A percentile compares a stretch with the other conserved stretches of the same genome.
Conservation (phyloP, 768 basidiomycete genomes). For the Lentinus tigrinus region DNA sequence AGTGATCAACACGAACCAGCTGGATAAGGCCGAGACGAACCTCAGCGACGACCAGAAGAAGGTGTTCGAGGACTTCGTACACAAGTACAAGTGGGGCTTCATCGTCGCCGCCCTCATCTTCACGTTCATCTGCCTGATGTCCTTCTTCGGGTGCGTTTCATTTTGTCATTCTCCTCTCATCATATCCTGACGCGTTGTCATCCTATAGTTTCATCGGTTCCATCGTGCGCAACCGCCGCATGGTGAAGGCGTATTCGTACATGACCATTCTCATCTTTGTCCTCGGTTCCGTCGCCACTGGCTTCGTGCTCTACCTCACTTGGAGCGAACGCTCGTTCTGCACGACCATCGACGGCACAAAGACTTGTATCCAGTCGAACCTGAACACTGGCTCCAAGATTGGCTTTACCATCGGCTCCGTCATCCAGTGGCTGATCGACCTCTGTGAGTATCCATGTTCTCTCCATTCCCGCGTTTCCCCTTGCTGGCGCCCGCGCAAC, state of each 20-base stretch:
- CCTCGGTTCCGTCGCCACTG: constrained; percentile 15
- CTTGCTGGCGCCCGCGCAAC: background rate
- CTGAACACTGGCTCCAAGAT: constrained; percentile 23
- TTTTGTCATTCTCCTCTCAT: background rate
- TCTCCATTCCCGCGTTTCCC: background rate
- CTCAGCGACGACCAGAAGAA: background rate
- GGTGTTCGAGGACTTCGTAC: constrained; percentile 1
- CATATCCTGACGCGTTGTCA: background rate
- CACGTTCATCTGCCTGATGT: constrained; percentile 24
- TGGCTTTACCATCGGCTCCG: constrained; percentile 17
- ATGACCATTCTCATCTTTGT: constrained; percentile 25
- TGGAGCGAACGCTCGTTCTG: constrained; percentile 22
- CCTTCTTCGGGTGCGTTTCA: constrained; percentile 27
- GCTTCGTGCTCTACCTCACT: constrained; percentile 23
- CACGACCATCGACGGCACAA: constrained; percentile 13
- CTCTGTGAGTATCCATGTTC: constrained; percentile 22
- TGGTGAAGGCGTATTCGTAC: constrained; percentile 28
- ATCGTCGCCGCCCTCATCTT: constrained; percentile 21
- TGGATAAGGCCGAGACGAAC: background rate
- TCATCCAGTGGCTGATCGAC: constrained; percentile 21
- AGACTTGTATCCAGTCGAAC: constrained; percentile 12
- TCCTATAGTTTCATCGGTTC: constrained; percentile 26
- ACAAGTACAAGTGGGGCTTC: constrained; percentile 16
- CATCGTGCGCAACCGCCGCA: constrained; percentile 25
- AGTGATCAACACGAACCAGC: constrained; percentile 14